Percentiles rank a stretch among this genome's conserved stretches.
These are phyloP conservation scores for Penicillium lagena DNA, from an alignment of 495 filamentous ascomycete species.

Conservation along the genomic window DNA sequence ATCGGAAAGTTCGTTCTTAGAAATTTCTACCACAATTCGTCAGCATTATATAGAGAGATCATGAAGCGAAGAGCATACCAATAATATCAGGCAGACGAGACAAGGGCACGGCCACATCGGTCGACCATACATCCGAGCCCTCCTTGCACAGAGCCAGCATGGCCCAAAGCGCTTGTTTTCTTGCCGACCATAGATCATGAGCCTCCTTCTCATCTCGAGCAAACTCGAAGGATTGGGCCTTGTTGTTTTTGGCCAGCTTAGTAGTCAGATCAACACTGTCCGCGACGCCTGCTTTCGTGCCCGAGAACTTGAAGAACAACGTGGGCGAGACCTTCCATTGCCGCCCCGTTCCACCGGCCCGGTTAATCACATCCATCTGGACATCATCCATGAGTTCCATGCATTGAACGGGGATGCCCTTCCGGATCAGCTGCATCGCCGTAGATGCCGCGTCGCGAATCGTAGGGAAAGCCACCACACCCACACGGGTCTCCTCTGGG, in stretches of 20 bases:
- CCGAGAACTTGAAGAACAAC: slow-evolving; percentile 91
- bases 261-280: slow-evolving; percentile 75
- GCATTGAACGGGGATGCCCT: slow-evolving; percentile 77
- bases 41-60: not conserved
- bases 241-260: slow-evolving; percentile 54
- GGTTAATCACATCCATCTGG: slow-evolving; percentile 90
- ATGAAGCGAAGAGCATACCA: slow-evolving; percentile 23
- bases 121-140: slow-evolving; percentile 61
- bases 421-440: slow-evolving; percentile 70
- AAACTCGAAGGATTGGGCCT: slow-evolving; percentile 71
- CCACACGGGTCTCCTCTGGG: slow-evolving; percentile 73
- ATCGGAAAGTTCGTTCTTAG: slow-evolving; percentile 82
- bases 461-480: slow-evolving; percentile 71
- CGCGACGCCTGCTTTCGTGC: slow-evolving; percentile 66
- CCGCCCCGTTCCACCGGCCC: slow-evolving; percentile 63
- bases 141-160: slow-evolving; percentile 46
- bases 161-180: slow-evolving; percentile 80
- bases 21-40: slow-evolving; percentile 51
- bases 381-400: slow-evolving; percentile 92
- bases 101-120: slow-evolving; percentile 86
- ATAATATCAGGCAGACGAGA: slow-evolving; percentile 84
- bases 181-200: slow-evolving; percentile 75
- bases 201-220: slow-evolving; percentile 62
- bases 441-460: slow-evolving; percentile 76
- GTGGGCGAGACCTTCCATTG: slow-evolving; percentile 76